A percentile compares a stretch with the other conserved stretches of the same genome.
phyloP scores from a whole-genome alignment of 2,329 filamentous ascomycete genomes.

The Tolypocladium paradoxum region DNA sequence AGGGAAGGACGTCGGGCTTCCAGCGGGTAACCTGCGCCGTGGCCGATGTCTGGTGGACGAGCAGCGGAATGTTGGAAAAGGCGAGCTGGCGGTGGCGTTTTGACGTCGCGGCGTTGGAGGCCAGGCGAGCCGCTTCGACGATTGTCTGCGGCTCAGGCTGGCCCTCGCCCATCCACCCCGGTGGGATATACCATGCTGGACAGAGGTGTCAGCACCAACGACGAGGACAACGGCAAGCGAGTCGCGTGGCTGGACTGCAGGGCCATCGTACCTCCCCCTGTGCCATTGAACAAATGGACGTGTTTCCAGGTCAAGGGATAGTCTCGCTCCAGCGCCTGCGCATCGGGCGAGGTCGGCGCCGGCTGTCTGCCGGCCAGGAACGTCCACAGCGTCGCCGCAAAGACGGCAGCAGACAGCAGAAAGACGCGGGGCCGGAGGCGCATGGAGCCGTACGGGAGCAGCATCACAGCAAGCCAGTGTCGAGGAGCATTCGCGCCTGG shows the following conservation, averaged over 20 bases:
- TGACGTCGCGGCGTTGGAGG: slow-evolving; percentile 7
- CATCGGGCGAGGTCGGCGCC: neutral
- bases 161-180: slow-evolving; percentile 7
- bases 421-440: neutral
- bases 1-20: slow-evolving; percentile 9
- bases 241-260: no score
- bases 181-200: slow-evolving; percentile 13
- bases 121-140: slow-evolving; percentile 10
- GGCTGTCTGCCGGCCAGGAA: neutral
- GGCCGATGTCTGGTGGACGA: slow-evolving; percentile 13
- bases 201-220: neutral
- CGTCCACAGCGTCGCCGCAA: slow-evolving; percentile 3
- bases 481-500: neutral
- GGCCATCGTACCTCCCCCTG: slow-evolving; percentile 9
- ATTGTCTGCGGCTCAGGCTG: slow-evolving; percentile 8
- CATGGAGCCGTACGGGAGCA: neutral
- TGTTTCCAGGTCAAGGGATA: slow-evolving; percentile 10
- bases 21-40: slow-evolving; percentile 6
- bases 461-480: neutral
- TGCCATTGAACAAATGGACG: slow-evolving; percentile 7
- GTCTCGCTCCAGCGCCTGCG: slow-evolving; percentile 1
- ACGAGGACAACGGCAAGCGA: neutral
- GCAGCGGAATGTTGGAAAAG: slow-evolving; percentile 13
- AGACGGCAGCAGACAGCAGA: neutral
- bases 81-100: slow-evolving; percentile 6